Conservation (phyloP, 257 asterid genomes). For the Nicotiana undulata region DNA sequence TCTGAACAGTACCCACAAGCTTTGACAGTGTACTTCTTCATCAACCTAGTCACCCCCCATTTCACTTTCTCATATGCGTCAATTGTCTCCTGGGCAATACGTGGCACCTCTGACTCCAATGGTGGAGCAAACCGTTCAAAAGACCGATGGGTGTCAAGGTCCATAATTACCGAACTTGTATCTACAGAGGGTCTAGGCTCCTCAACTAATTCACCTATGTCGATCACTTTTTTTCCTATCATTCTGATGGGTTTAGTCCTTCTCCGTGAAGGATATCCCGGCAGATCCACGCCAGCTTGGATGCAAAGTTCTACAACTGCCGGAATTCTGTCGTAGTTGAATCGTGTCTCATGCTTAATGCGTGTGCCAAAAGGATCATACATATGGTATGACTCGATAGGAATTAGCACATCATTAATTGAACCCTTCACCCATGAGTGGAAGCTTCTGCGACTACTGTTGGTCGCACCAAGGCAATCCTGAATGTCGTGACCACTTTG, state of each 20-base stretch:
- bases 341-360: constrained; percentile 81
- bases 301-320: constrained; percentile 92
- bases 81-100: constrained; percentile 62
- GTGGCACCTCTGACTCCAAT: constrained; percentile 24
- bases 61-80: constrained; percentile 57
- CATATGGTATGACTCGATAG: constrained; percentile 87
- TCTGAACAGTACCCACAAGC: constrained; percentile 97
- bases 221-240: constrained; percentile 72
- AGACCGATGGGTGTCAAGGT: constrained; percentile 65
- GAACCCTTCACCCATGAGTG: constrained; percentile 92
- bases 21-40: constrained; percentile 77
- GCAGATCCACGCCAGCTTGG: constrained; percentile 91
- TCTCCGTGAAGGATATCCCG: constrained; percentile 79
- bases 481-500: constrained; percentile 60
- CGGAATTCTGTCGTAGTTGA: constrained; percentile 68
- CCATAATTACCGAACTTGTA: constrained; percentile 28
- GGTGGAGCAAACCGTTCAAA: constrained; percentile 63
- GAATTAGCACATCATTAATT: constrained; percentile 65
- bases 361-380: constrained; percentile 79
- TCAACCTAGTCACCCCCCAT: constrained; percentile 64
- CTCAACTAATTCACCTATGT: constrained; percentile 55
- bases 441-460: constrained; percentile 52
- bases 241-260: constrained; percentile 75
- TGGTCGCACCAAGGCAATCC: constrained; percentile 60
- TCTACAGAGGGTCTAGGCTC: constrained; percentile 38